These are phyloP conservation scores for Phaeotremella skinneri DNA, from an alignment of 768 basidiomycete genomes.

Conservation along the genomic window DNA sequence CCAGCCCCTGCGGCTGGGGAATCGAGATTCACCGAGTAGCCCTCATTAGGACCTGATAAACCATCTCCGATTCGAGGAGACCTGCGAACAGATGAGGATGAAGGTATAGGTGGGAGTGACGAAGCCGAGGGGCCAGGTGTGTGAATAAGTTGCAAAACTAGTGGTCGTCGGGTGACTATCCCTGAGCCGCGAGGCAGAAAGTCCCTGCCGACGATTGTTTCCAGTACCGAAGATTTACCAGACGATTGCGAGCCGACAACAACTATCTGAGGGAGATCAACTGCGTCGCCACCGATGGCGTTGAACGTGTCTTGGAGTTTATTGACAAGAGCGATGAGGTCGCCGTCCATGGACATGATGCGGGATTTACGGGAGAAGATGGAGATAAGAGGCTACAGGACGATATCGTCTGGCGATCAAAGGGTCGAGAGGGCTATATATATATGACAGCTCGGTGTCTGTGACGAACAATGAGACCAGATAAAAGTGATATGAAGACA, in stretches of 20 bases:
- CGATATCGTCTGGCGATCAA: no score
- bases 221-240: constrained; percentile 78
- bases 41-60: constrained; percentile 29
- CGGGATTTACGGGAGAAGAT: background rate
- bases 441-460: constrained; percentile 41
- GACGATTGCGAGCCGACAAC: constrained; percentile 90
- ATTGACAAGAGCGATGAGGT: constrained; percentile 91
- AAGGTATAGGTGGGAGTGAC: constrained; percentile 13
- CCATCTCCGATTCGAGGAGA: constrained; percentile 24
- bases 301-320: constrained; percentile 67
- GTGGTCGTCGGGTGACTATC: constrained; percentile 92
- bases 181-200: constrained; percentile 66
- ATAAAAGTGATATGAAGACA: background rate
- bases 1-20: constrained; percentile 35
- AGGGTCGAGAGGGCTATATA: no score
- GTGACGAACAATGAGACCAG: constrained; percentile 2
- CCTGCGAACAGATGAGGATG: constrained; percentile 36
- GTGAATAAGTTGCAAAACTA: constrained; percentile 93
- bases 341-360: constrained; percentile 73
- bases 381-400: background rate
- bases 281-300: constrained; percentile 53
- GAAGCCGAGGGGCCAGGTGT: constrained; percentile 59
- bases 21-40: constrained; percentile 29
- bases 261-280: constrained; percentile 55
- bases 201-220: constrained; percentile 88